Evolutionary conservation across 2,329 filamentous ascomycete species (phyloP).

Genomic region (Aspergillus novofumigatus): DNA sequence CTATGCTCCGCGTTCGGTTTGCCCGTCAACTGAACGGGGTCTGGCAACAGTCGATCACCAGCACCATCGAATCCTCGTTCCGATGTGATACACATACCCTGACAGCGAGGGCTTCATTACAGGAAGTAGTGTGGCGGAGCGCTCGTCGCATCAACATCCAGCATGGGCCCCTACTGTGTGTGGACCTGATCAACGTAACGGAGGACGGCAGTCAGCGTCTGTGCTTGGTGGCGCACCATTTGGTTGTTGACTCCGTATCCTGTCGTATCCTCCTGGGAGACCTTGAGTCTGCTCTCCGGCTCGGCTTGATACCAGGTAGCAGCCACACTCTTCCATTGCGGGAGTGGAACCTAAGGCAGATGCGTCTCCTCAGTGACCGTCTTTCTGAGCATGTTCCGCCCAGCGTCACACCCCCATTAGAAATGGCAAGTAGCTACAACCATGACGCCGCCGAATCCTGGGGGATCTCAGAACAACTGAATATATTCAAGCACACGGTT

Average conservation of each 20-base stretch:
- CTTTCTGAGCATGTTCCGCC: no score
- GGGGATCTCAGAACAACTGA: no score
- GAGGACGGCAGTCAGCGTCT: neutral
- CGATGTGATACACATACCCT: neutral
- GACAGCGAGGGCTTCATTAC: rapidly evolving
- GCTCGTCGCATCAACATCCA: neutral
- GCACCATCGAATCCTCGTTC: neutral
- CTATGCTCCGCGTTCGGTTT: slow-evolving; percentile 5
- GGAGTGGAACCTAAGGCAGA: neutral
- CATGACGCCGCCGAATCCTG: no score
- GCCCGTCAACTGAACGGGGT: neutral
- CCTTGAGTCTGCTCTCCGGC: neutral
- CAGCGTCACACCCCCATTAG: slow-evolving; percentile 4
- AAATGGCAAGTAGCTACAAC: neutral
- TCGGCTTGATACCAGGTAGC: neutral
- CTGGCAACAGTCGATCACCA: neutral
- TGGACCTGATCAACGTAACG: neutral
- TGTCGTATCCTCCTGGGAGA: slow-evolving; percentile 1
- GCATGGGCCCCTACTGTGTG: neutral
- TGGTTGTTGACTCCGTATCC: neutral
- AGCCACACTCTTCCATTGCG: neutral
- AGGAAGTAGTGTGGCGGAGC: neutral
- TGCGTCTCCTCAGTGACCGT: no score
- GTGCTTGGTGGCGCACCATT: neutral
- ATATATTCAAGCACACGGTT: no score